Base-by-base conservation (phyloP, 805 yeast species). In the Candida xyloterini region DNA sequence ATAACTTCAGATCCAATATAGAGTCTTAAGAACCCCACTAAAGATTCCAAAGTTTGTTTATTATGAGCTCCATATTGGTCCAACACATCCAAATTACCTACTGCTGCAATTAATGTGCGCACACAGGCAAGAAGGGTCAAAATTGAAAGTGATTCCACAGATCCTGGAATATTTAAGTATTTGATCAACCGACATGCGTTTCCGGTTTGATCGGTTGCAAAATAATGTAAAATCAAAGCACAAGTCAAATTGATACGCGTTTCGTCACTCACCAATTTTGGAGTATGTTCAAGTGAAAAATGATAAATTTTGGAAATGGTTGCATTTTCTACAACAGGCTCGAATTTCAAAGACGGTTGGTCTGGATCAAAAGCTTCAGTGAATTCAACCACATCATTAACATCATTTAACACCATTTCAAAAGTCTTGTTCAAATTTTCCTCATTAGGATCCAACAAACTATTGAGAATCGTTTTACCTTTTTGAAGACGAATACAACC, bases 181-280 rank as follows among this genome's bases (percentile, higher is more conserved):
- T 47, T 48, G 11, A 60, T 47, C 39, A 62, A 47, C 9, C 42
- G 41, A 25, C 51, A 49, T 7, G 54, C 60, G 15, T 55, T 48
- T 2, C 33, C 27, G 7, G 27, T 13, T 22, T 60, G 52, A 22
- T 48, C 50, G 15, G 33, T 34, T 2, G 55, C 44, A 36, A 55
- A 52, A 34, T 58, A 60, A 38, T 59, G 55, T 15, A 59, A 23
- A 15, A 62, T 57, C 31, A 60, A 38, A 1, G 58, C 49, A 39
- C 65, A 60, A 1, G 62, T 50, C 30, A 62, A 43, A 4, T 59
- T 50, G 8, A 62, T 35, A 39, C 63, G 49, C 29, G 57, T 58
- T 28, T 59, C 65, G 30, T 58, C 56, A 11, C 56, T 42, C 6
- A 60, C 44, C 13, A 58, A 43, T 22, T 38, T 41, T 6, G 38